Conservation (phyloP, 352 stramenopile species). For the Phytopythium kandeliae region DNA sequence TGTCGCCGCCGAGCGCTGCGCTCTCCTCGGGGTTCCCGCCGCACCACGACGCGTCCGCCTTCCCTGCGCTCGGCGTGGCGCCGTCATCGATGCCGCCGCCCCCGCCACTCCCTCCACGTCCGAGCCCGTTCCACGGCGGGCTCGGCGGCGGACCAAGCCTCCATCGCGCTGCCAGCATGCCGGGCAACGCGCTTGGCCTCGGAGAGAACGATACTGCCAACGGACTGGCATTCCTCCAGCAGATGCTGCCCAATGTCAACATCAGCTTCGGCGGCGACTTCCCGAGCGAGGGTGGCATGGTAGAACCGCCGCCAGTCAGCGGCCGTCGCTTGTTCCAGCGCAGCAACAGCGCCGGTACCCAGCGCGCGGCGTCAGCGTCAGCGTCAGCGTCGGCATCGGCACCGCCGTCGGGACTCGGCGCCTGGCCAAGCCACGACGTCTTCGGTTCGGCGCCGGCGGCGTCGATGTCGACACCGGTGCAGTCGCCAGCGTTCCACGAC, state of each 20-base stretch:
- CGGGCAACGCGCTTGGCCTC: constrained; percentile 13
- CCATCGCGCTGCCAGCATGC: constrained; percentile 8
- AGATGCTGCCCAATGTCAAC: constrained; percentile 87
- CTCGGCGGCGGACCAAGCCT: constrained; percentile 10
- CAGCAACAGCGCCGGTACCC: constrained; percentile 18
- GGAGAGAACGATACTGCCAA: constrained; percentile 14
- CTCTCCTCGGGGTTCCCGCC: constrained; percentile 17
- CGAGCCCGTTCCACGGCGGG: constrained; percentile 24
- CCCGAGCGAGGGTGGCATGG: constrained; percentile 11
- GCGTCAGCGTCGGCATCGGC: too few relatives aligned
- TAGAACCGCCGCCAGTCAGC: constrained; percentile 10
- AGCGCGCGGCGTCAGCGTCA: too few relatives aligned
- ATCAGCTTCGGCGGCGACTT: constrained; percentile 83
- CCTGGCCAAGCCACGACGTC: constrained; percentile 4
- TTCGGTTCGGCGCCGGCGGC: constrained; percentile 20
- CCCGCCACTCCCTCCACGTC: constrained; percentile 15
- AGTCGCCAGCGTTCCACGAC: constrained; percentile 36
- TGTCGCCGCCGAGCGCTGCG: background rate
- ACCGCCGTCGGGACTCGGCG: constrained; percentile 2
- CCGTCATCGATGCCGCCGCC: constrained; percentile 21
- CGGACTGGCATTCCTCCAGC: constrained; percentile 75
- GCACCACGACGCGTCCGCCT: constrained; percentile 25
- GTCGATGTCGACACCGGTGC: too few relatives aligned
- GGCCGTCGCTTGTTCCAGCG: constrained; percentile 34
- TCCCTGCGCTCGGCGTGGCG: constrained; percentile 30